Base-by-base conservation (phyloP, 352 stramenopile species). In the Globisporangium nagaii region DNA sequence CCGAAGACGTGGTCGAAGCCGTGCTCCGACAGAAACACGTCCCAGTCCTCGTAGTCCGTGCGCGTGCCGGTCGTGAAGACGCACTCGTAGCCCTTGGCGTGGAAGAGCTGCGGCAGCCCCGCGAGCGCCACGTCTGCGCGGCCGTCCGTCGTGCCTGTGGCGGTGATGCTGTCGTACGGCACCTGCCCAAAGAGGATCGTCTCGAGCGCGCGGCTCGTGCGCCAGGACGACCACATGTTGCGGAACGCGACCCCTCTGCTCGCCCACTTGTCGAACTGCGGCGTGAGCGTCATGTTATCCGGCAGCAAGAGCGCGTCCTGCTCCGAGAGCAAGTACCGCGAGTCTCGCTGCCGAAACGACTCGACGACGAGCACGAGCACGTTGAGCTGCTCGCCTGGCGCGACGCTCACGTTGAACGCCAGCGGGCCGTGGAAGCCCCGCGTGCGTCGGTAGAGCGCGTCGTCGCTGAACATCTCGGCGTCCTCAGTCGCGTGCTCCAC, bases 171-270 rank as follows among this genome's bases (percentile, higher is more conserved):
- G 34, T 89, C 75, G 34, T 86, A 84, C 3, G 76, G 73, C 46
- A 87, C 53, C 37, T 87, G 79, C 0, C 70, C 79, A 40, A 87
- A 89, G 3, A 89, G 49, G 17, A 87, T 71, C 11, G 66, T 70
- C 60, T 89, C 79, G 11, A 89, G 49, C 7, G 79, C 84, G 5
- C 79, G 79, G 56, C 79, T 89, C 41, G 79, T 89, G n/a, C 69
- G 71, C 71, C 68, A 86, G 0, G 65, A 75, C 1, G 79, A 87
- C 79, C 79, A 89, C 44, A 87, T 63, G 50, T 81, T 89, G 32
- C 66, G 57, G 34, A 89, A 68, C 7, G 47, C 74, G 12, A 89
- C 63, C 28, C 74, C 74, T 1, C 70, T 65, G 30, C 61, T 59
- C 2, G 75, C 71, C 75, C 75, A 89, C 36, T 57, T 20, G 32